Evolutionary conservation across 2,329 filamentous ascomycete genomes (phyloP).

Genomic region (Hymenoscyphus occultus): DNA sequence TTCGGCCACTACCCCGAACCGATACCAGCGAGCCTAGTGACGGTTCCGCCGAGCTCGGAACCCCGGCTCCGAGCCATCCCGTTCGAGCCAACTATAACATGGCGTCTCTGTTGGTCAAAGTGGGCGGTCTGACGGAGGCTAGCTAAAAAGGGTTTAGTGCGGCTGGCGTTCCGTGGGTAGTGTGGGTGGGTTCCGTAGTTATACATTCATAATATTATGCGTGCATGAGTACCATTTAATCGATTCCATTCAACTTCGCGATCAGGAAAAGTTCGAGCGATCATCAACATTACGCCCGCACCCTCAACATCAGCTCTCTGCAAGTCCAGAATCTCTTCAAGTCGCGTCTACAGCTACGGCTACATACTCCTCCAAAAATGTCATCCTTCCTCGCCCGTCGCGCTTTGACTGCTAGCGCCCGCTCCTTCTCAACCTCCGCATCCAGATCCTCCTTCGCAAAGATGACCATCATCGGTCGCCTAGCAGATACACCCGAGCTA

Average conservation of each 20-base stretch:
- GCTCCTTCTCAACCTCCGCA: conserved; percentile 72
- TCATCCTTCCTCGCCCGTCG: conserved; percentile 34
- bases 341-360: neutral
- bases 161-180: no score
- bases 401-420: conserved; percentile 46
- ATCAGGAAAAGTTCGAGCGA: neutral
- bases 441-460: conserved; percentile 63
- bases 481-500: conserved; percentile 76
- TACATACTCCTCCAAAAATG: conserved; percentile 22
- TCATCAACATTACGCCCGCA: neutral
- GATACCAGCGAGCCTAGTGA: no score
- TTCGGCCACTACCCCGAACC: no score
- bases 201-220: no score
- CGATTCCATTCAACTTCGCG: neutral
- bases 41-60: no score
- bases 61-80: no score
- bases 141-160: no score
- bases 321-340: neutral
- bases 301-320: neutral
- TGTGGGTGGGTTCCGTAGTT: no score
- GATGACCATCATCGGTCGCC: conserved; percentile 83
- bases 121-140: no score
- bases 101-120: no score
- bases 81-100: no score
- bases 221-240: no score